Conservation (phyloP, 345 rosid species). For the Diplotaxis tenuifolia region DNA sequence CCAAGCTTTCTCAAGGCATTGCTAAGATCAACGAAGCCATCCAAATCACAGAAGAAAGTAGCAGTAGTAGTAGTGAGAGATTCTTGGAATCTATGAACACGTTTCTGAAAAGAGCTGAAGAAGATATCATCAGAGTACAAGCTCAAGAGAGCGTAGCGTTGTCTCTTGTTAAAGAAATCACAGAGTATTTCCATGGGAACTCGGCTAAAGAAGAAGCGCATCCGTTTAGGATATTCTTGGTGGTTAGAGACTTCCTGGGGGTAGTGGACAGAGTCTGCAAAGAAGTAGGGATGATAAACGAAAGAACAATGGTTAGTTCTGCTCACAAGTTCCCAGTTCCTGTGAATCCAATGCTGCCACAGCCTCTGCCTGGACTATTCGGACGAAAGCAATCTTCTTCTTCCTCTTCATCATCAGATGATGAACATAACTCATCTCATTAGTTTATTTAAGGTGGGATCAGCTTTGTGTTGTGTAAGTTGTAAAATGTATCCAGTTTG, state of each 20-base stretch:
- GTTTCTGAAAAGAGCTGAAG: constrained; percentile 68
- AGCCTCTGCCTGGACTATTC: constrained; percentile 43
- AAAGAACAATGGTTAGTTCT: constrained; percentile 76
- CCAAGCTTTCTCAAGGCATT: constrained; percentile 77
- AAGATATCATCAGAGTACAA: constrained; percentile 80
- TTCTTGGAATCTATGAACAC: constrained; percentile 71
- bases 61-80: constrained; percentile 33
- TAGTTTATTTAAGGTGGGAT: constrained; percentile 34
- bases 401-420: constrained; percentile 36
- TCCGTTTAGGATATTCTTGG: constrained; percentile 96
- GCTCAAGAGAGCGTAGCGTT: constrained; percentile 87
- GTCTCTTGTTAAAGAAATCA: constrained; percentile 88
- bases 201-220: constrained; percentile 99
- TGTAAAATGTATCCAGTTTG: constrained; percentile 35
- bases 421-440: constrained; percentile 57
- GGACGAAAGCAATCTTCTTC: constrained; percentile 48
- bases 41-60: constrained; percentile 44
- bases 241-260: constrained; percentile 84
- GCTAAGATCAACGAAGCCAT: constrained; percentile 57
- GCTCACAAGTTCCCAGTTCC: constrained; percentile 84
- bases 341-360: constrained; percentile 70
- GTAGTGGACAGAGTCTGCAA: constrained; percentile 92
- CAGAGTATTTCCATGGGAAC: constrained; percentile 98
- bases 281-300: constrained; percentile 89
- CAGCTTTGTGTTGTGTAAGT: constrained; percentile 28